phyloP scores from a whole-genome alignment of 306 rosid species.

The Vigna hirtella region DNA sequence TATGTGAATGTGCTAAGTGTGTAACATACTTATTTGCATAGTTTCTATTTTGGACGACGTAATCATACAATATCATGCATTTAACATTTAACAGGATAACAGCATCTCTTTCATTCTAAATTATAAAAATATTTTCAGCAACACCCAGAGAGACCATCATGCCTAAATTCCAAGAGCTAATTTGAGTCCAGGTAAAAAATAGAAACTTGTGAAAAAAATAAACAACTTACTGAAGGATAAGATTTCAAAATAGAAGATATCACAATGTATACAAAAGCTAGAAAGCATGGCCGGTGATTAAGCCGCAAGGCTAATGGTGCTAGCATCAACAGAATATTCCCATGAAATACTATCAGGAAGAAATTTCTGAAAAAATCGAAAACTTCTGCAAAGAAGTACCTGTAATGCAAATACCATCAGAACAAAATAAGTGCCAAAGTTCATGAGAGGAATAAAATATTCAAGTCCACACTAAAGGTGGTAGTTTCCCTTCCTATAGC shows the following conservation, averaged over 20 bases:
- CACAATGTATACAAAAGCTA: constrained; percentile 75
- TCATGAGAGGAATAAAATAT: constrained; percentile 37
- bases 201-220: constrained; percentile 8
- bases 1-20: constrained; percentile 25
- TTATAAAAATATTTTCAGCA: constrained; percentile 29
- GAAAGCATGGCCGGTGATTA: constrained; percentile 88
- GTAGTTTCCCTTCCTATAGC: constrained; percentile 31
- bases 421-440: constrained; percentile 40
- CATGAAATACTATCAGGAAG: constrained; percentile 87
- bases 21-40: constrained; percentile 22
- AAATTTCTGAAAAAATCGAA: constrained; percentile 86
- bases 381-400: constrained; percentile 99
- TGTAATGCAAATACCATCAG: constrained; percentile 49
- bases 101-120: constrained; percentile 5
- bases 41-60: constrained; percentile 22
- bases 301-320: constrained; percentile 83
- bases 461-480: constrained; percentile 15
- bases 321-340: constrained; percentile 87
- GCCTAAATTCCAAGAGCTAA: constrained; percentile 23
- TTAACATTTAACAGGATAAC: constrained; percentile 8
- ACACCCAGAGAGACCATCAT: constrained; percentile 5
- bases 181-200: constrained; percentile 13
- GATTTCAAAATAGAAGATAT: constrained; percentile 86
- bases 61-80: constrained; percentile 16
- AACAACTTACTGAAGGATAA: constrained; percentile 80